Conservation (phyloP, 1,139 yeast genomes). For the Kurtzmaniella quercitrusa region DNA sequence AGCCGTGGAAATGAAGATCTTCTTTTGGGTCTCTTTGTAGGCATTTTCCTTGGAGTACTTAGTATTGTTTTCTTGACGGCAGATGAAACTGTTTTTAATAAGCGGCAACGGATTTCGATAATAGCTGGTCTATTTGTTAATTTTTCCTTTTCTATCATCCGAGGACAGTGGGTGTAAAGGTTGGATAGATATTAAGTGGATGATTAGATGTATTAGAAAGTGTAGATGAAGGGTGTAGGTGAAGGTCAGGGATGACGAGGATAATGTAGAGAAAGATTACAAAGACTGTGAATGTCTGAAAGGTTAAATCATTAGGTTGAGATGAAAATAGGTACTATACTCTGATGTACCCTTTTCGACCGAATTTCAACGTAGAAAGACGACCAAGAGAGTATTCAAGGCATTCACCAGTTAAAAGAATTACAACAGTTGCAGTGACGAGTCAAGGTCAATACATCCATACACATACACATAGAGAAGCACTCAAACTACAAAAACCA, state of each 20-base stretch:
- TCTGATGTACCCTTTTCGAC: no score
- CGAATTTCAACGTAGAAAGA: no score
- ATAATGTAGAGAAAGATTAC: no score
- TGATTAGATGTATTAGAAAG: background rate
- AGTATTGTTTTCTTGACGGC: conserved; percentile 52
- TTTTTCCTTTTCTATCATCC: conserved; percentile 51
- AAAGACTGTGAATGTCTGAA: no score
- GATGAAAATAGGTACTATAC: no score
- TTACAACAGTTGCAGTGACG: no score
- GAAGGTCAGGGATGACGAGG: no score
- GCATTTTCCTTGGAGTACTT: conserved; percentile 60
- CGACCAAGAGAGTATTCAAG: no score
- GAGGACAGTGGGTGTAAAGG: conserved; percentile 42
- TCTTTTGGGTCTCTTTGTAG: conserved; percentile 58
- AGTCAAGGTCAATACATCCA: no score
- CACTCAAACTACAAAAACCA: background rate
- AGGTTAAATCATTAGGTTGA: no score
- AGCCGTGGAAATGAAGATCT: conserved; percentile 50
- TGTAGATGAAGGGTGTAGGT: background rate
- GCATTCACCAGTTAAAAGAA: no score
- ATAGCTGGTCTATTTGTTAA: conserved; percentile 59
- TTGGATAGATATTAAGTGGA: background rate
- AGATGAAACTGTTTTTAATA: conserved; percentile 55
- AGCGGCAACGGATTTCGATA: conserved; percentile 58
- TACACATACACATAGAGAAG: no score